These are phyloP conservation scores for Phytopythium helicoides DNA, from an alignment of 352 stramenopile genomes.

Conservation along the genomic window DNA sequence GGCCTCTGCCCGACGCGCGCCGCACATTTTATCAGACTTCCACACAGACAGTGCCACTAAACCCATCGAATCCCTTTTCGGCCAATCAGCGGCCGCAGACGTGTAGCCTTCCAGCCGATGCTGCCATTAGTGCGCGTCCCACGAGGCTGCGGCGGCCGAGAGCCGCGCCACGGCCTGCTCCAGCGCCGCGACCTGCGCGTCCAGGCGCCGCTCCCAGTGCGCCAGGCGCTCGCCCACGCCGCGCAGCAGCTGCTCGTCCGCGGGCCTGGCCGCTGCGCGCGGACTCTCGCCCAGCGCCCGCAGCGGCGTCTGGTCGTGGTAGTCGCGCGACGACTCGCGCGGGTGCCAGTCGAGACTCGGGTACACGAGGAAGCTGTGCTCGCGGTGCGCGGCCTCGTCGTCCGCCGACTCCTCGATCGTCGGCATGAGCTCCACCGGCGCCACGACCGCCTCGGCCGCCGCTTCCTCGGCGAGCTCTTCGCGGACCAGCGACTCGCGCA, in stretches of 20 bases:
- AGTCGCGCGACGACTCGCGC: neutral
- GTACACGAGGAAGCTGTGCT: constrained; percentile 2
- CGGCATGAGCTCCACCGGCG: neutral
- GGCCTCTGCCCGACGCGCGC: no score
- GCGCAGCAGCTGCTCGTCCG: constrained; percentile 1
- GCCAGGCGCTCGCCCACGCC: neutral
- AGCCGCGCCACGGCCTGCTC: neutral
- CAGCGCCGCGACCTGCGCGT: neutral
- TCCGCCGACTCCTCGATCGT: constrained; percentile 6
- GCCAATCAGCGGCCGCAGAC: neutral
- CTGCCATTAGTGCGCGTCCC: no score
- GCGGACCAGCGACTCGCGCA: neutral
- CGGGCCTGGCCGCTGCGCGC: neutral
- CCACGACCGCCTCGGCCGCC: neutral
- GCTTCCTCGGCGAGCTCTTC: neutral
- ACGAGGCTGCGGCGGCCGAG: neutral
- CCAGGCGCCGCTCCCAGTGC: neutral
- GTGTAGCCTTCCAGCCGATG: no score
- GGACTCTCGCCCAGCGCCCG: neutral
- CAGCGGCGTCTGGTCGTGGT: neutral
- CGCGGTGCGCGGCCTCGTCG: constrained; percentile 4
- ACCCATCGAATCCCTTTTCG: no score
- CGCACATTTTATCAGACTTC: no score
- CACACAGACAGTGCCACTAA: no score
- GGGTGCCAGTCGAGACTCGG: constrained; percentile 2